Percentiles rank a stretch among this genome's conserved stretches.
Conservation (phyloP, 805 yeast species). For the Kodamaea hsintzibuensis region DNA sequence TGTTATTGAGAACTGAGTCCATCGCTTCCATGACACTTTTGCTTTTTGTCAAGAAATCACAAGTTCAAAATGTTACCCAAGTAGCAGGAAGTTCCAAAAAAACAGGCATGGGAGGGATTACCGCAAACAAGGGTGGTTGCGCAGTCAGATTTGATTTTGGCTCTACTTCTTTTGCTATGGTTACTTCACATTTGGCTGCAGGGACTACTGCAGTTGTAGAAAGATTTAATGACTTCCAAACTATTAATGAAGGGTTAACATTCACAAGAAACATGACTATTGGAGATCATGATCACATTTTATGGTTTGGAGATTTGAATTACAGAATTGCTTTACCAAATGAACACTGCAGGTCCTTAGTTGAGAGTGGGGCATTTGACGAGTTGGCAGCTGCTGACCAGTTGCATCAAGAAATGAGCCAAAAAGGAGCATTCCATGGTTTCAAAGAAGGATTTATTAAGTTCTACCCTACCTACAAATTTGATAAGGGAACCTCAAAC, state of each 20-base stretch:
- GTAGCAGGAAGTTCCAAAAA: slow-evolving; percentile 95
- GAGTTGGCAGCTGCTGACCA: slow-evolving; percentile 75
- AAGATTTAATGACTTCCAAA: slow-evolving; percentile 79
- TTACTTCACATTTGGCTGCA: slow-evolving; percentile 93
- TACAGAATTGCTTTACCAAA: slow-evolving; percentile 74
- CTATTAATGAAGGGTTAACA: slow-evolving; percentile 71
- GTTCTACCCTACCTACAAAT: slow-evolving; percentile 93
- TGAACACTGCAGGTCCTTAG: slow-evolving; percentile 60
- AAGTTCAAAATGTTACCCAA: slow-evolving; percentile 58
- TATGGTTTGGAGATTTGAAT: slow-evolving; percentile 95
- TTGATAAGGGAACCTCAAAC: slow-evolving; percentile 76
- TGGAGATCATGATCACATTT: slow-evolving; percentile 75
- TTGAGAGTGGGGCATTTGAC: slow-evolving; percentile 48
- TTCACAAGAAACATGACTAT: slow-evolving; percentile 75
- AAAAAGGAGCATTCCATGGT: slow-evolving; percentile 17
- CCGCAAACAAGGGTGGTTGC: slow-evolving; percentile 96
- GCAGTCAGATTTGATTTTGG: slow-evolving; percentile 79
- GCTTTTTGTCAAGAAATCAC: slow-evolving; percentile 58
- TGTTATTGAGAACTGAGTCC: slow-evolving; percentile 72
- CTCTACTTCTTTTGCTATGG: slow-evolving; percentile 56
- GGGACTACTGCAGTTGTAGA: slow-evolving; percentile 82
- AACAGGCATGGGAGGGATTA: slow-evolving; percentile 95
- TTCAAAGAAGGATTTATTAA: slow-evolving; percentile 73
- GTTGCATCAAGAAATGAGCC: slow-evolving; percentile 65
- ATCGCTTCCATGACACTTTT: slow-evolving; percentile 69